phyloP scores from a whole-genome alignment of 2,329 filamentous ascomycete species.

The Verticillium isaacii region DNA sequence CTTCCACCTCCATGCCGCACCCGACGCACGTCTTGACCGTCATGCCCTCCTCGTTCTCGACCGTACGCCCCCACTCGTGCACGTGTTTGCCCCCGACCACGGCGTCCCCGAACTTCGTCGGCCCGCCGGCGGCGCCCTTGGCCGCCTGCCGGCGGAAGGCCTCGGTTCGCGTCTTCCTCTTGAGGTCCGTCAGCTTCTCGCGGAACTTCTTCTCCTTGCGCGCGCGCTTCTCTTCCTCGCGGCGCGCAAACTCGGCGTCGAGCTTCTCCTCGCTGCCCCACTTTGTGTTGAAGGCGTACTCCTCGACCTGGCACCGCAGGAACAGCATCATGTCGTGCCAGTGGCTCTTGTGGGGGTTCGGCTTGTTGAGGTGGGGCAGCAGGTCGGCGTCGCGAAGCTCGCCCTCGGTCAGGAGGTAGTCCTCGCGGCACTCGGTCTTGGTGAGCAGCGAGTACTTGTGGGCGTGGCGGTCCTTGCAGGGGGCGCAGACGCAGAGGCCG shows the following conservation, averaged over 20 bases:
- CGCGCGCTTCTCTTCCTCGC: constrained; percentile 74
- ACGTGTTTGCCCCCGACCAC: constrained; percentile 70
- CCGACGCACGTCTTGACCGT: constrained; percentile 74
- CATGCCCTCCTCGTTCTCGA: constrained; percentile 67
- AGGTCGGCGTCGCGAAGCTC: constrained; percentile 87
- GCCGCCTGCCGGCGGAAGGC: constrained; percentile 72
- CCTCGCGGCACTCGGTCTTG: constrained; percentile 93
- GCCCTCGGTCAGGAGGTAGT: constrained; percentile 86
- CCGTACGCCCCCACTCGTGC: constrained; percentile 76
- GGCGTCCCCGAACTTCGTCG: constrained; percentile 69
- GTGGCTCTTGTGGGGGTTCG: constrained; percentile 91
- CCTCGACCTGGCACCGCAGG: constrained; percentile 87
- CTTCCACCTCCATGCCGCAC: constrained; percentile 76
- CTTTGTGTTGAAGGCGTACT: constrained; percentile 83
- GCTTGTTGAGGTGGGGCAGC: constrained; percentile 79
- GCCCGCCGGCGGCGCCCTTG: constrained; percentile 44
- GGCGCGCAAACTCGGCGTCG: constrained; percentile 80
- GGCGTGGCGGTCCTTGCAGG: constrained; percentile 83
- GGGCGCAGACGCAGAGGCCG: constrained; percentile 66
- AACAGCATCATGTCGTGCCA: constrained; percentile 99
- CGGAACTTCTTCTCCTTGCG: constrained; percentile 91
- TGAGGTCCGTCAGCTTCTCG: constrained; percentile 80
- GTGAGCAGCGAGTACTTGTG: constrained; percentile 95
- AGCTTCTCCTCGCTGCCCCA: constrained; percentile 86
- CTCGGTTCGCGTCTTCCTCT: constrained; percentile 89